Evolutionary conservation across 2,329 filamentous ascomycete species (phyloP), one percentile per base, ranked within the genome.

Genomic region (Diaporthe batatas): DNA sequence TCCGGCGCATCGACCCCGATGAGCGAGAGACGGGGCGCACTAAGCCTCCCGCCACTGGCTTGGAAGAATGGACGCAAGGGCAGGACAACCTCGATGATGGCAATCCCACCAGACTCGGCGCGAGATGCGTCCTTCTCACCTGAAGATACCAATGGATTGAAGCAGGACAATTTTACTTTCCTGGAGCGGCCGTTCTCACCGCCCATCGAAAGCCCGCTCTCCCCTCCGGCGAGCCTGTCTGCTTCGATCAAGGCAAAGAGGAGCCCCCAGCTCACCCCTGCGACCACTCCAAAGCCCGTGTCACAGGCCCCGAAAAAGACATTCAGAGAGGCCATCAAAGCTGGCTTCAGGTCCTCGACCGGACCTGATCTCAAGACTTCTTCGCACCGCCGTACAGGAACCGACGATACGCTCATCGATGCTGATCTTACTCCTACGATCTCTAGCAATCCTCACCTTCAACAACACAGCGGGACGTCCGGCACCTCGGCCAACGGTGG

Each of bases 201-300:
- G 29, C 53, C 73, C 6, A 68, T 44, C 29, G 73, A 69, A 21
- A 44, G 70, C 18, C 73, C 73, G 6, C 42, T 67, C 18, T 74
- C 73, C 21, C 73, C 73, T 2, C 58, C 73, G 2, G 70, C 57
- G 32, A 74, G 73, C 36, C 29, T 75, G 36, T 78, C 79, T 0
- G 77, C 80, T 21, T 82, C 81, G 8, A 77, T 79, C 32, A 79
- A 79, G 12, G 79, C 78, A 16, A 78, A 77, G 62, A 62, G 81
- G 39, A 78, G 77, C n/a, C 76, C 76, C 16, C 71, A 65, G 34
- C 71, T 55, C 21, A 51, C 55, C 6, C 65, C 70, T 21, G 47
- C 23, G 16, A 12, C 77, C 7, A 72, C 74, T 0, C 58, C 71
- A 12, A 55, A 39, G 7, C 67, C 54, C 32, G 51, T 39, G 14